phyloP scores from a whole-genome alignment of 805 yeast genomes.

The Lipomyces yamadae region DNA sequence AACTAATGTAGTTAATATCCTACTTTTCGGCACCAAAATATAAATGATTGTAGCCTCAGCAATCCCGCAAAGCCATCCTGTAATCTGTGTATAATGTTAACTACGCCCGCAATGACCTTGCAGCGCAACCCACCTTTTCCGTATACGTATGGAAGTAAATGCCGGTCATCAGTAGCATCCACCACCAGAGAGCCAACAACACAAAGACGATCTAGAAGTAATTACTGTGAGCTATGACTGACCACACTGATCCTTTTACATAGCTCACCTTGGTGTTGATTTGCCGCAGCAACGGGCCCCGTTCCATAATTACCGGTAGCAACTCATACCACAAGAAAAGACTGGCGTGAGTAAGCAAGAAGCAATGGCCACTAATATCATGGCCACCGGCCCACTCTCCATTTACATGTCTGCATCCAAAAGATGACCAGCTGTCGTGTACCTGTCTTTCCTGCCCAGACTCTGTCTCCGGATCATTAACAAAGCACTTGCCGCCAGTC shows the following conservation, averaged over 20 bases:
- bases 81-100: slow-evolving; percentile 22
- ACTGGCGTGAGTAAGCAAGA: slow-evolving; percentile 70
- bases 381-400: slow-evolving; percentile 86
- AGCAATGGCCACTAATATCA: slow-evolving; percentile 95
- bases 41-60: slow-evolving; percentile 34
- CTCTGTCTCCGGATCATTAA: slow-evolving; percentile 16
- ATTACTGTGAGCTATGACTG: neutral
- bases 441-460: slow-evolving; percentile 27
- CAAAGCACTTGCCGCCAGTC: slow-evolving; percentile 82
- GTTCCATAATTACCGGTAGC: slow-evolving; percentile 47
- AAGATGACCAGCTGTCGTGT: slow-evolving; percentile 43
- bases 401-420: slow-evolving; percentile 59
- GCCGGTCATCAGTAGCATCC: slow-evolving; percentile 85
- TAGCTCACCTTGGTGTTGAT: slow-evolving; percentile 32
- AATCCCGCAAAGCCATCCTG: slow-evolving; percentile 36
- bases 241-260: neutral
- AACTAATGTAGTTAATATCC: slow-evolving; percentile 13
- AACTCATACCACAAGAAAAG: slow-evolving; percentile 70
- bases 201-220: slow-evolving; percentile 41
- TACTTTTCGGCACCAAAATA: slow-evolving; percentile 19
- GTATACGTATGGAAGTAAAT: slow-evolving; percentile 79
- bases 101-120: neutral
- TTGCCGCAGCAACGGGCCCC: slow-evolving; percentile 36
- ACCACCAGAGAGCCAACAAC: slow-evolving; percentile 67
- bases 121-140: slow-evolving; percentile 56